Evolutionary conservation across 2,329 filamentous ascomycete genomes (phyloP), one percentile per base, ranked within the genome.

Genomic region (Tolypocladium sp.): DNA sequence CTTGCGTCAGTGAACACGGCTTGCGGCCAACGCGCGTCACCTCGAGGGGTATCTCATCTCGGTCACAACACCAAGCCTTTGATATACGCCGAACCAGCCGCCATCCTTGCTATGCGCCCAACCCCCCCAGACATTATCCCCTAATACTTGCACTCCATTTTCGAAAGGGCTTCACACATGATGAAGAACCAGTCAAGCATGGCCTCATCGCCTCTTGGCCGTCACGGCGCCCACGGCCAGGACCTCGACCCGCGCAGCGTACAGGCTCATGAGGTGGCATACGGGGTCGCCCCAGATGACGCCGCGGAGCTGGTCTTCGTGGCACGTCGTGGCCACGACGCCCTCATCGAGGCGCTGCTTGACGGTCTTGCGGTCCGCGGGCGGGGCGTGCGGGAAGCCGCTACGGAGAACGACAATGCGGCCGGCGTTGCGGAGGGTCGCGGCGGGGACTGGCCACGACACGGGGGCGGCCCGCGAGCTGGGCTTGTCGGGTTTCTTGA

Each of bases 241-340:
- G 4, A 78, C 76, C 70, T 94, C 88, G 52, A 95, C 82, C 57
- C 91, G 76, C 25, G 80, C 82, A 17, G 84, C 83, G 72, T 96
- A 96, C 25, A 94, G 68, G 60, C 78, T 83, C 91, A 96, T 95
- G 65, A 86, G 79, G 74, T 95, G 91, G 69, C 86, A 88, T 51
- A 91, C 77, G 0, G 90, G 89, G 69, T 96, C 91, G 0, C 91
- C 91, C 82, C 91, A 96, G 4, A 96, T 78, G 0, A 92, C 81
- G 2, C 78, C 80, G 30, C 88, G 77, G 56, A 96, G 72, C 68
- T 89, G 78, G 51, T 87, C 82, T 63, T 94, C 89, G 0, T 77
- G 82, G 10, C 87, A 82, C 12, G 86, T 80, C 62, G 87, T 86
- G 2, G 90, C 90, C 54, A 89, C 82, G 0, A 92, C 82, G 5